phyloP scores from a whole-genome alignment of 2,329 filamentous ascomycete genomes.

The Penicillium psychrosexuale region DNA sequence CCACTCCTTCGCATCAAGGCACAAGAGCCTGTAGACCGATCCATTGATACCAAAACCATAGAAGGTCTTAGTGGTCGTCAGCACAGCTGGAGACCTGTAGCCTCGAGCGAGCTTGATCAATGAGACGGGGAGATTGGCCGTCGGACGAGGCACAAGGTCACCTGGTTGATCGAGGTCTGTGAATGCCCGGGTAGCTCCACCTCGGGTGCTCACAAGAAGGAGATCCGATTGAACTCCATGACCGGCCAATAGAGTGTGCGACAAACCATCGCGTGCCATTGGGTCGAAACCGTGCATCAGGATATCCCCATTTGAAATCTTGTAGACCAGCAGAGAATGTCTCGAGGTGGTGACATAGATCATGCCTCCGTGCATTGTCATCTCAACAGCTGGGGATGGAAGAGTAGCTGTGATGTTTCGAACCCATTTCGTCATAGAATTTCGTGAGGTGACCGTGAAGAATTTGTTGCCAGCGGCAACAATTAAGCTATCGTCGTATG shows the following conservation, averaged over 20 bases:
- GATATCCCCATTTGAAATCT: conserved; percentile 38
- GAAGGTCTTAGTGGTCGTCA: conserved; percentile 44
- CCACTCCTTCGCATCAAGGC: conserved; percentile 63
- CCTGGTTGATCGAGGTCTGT: conserved; percentile 23
- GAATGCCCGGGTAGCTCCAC: conserved; percentile 50
- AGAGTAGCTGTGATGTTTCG: conserved; percentile 40
- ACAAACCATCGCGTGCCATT: conserved; percentile 32
- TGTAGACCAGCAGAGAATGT: conserved; percentile 53
- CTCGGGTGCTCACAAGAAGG: conserved; percentile 50
- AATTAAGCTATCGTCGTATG: conserved; percentile 46
- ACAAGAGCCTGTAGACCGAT: conserved; percentile 64
- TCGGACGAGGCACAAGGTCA: conserved; percentile 30
- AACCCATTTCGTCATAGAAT: conserved; percentile 42
- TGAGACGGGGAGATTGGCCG: conserved; percentile 36
- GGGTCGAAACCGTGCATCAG: conserved; percentile 35
- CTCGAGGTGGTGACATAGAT: conserved; percentile 55
- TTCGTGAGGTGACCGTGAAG: conserved; percentile 44
- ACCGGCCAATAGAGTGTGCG: conserved; percentile 29
- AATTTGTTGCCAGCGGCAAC: conserved; percentile 47
- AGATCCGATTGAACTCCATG: conserved; percentile 43
- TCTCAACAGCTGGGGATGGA: conserved; percentile 50
- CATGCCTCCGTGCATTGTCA: conserved; percentile 47
- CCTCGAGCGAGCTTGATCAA: conserved; percentile 30
- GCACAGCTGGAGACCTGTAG: conserved; percentile 15
- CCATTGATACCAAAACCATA: conserved; percentile 69